These are phyloP conservation scores for Botrytis cinerea DNA, from an alignment of 2,329 filamentous ascomycete genomes.

Conservation along the genomic window DNA sequence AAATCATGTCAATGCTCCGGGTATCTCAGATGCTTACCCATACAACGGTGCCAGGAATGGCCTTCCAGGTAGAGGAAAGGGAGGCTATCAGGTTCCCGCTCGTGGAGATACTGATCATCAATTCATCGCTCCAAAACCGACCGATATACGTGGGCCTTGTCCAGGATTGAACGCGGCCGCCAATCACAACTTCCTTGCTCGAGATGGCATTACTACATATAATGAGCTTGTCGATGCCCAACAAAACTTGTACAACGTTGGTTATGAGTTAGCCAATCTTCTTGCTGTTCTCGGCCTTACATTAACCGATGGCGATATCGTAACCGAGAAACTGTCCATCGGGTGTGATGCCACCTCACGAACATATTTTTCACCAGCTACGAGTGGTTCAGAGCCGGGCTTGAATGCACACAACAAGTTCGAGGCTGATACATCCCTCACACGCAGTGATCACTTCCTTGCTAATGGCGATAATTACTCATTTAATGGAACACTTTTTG, in stretches of 20 bases:
- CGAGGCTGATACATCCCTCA: constrained; percentile 54
- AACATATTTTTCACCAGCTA: constrained; percentile 35
- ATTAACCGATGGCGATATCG: constrained; percentile 33
- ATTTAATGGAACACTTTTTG: constrained; percentile 41
- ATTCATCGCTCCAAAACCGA: constrained; percentile 26
- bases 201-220: constrained; percentile 41
- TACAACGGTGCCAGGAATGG: constrained; percentile 11
- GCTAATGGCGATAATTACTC: constrained; percentile 27
- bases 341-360: constrained; percentile 38
- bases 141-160: constrained; percentile 36
- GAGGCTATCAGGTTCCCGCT: constrained; percentile 49
- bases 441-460: constrained; percentile 49
- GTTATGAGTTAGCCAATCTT: constrained; percentile 30
- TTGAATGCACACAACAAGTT: constrained; percentile 50
- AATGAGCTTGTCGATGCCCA: constrained; percentile 37
- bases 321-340: constrained; percentile 35
- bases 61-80: constrained; percentile 44
- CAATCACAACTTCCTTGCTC: constrained; percentile 46
- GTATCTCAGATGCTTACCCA: constrained; percentile 3
- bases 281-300: constrained; percentile 25
- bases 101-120: constrained; percentile 38
- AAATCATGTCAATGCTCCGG: constrained; percentile 6
- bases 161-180: constrained; percentile 47
- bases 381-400: constrained; percentile 34
- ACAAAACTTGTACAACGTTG: constrained; percentile 37